Evolutionary conservation across 768 basidiomycete genomes (phyloP).

Genomic region (Obba rivulosa): DNA sequence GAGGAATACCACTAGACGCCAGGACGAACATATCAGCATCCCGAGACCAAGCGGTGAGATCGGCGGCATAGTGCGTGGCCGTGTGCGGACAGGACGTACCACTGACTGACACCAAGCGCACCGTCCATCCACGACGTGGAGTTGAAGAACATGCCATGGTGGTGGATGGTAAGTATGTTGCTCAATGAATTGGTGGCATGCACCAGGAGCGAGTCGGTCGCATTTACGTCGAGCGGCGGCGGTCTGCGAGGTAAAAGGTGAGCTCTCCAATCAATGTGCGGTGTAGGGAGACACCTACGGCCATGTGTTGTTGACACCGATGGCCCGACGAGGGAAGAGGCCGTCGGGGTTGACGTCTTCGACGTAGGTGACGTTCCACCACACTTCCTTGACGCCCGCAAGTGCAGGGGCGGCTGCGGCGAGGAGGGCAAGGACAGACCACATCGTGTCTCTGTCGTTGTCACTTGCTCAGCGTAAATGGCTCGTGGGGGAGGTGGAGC

Average conservation of each 20-base stretch:
- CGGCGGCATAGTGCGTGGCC: too few relatives aligned
- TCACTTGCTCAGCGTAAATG: not conserved
- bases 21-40: not conserved
- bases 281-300: conserved; percentile 53
- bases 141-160: conserved; percentile 96
- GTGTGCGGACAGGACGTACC: conserved; percentile 38
- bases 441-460: conserved; percentile 9
- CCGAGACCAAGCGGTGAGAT: too few relatives aligned
- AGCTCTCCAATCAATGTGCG: not conserved
- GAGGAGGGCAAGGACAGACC: conserved; percentile 23
- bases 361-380: conserved; percentile 93
- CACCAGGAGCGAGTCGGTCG: conserved; percentile 67
- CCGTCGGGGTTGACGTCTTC: conserved; percentile 80
- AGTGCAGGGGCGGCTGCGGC: conserved; percentile 34
- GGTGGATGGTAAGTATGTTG: conserved; percentile 67
- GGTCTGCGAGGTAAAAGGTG: conserved; percentile 44
- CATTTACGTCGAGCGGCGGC: conserved; percentile 70
- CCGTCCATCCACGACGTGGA: conserved; percentile 86
- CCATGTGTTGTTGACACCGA: conserved; percentile 92
- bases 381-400: conserved; percentile 66
- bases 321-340: conserved; percentile 64
- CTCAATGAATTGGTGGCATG: conserved; percentile 74
- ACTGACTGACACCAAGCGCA: conserved; percentile 77
- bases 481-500: not conserved
- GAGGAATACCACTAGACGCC: conserved; percentile 64